phyloP scores from a whole-genome alignment of 2,329 filamentous ascomycete species.

The Ramularia endophylla region DNA sequence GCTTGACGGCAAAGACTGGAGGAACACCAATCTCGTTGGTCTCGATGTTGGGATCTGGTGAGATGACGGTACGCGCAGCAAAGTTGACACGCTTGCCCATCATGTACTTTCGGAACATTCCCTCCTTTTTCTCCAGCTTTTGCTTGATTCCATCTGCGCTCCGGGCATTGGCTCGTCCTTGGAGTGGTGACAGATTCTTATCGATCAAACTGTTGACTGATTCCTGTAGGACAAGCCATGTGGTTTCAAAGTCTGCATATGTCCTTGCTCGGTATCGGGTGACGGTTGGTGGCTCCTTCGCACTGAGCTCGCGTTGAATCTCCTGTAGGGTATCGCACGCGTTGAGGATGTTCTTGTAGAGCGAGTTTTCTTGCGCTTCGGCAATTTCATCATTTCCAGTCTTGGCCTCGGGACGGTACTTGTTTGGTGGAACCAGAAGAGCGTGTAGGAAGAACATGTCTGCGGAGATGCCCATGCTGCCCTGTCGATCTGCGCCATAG shows the following conservation, averaged over 20 bases:
- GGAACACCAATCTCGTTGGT: slow-evolving; percentile 98
- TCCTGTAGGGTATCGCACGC: slow-evolving; percentile 67
- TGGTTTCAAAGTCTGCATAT: slow-evolving; percentile 71
- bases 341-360: slow-evolving; percentile 80
- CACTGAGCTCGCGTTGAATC: slow-evolving; percentile 63
- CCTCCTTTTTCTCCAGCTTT: slow-evolving; percentile 96
- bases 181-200: slow-evolving; percentile 75
- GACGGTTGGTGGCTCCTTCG: slow-evolving; percentile 35
- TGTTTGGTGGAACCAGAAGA: slow-evolving; percentile 85
- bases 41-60: slow-evolving; percentile 96
- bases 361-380: slow-evolving; percentile 80
- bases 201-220: slow-evolving; percentile 90
- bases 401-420: slow-evolving; percentile 78
- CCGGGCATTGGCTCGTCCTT: slow-evolving; percentile 68
- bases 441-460: slow-evolving; percentile 94
- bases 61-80: slow-evolving; percentile 94
- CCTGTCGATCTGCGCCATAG: slow-evolving; percentile 46
- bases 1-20: slow-evolving; percentile 91
- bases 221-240: slow-evolving; percentile 80
- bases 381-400: slow-evolving; percentile 76
- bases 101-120: slow-evolving; percentile 98
- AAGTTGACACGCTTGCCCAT: slow-evolving; percentile 99
- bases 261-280: slow-evolving; percentile 49
- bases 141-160: slow-evolving; percentile 97
- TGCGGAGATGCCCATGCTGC: slow-evolving; percentile 19